Base-by-base conservation (phyloP, 257 asterid genomes). In the Jacaranda mimosifolia region DNA sequence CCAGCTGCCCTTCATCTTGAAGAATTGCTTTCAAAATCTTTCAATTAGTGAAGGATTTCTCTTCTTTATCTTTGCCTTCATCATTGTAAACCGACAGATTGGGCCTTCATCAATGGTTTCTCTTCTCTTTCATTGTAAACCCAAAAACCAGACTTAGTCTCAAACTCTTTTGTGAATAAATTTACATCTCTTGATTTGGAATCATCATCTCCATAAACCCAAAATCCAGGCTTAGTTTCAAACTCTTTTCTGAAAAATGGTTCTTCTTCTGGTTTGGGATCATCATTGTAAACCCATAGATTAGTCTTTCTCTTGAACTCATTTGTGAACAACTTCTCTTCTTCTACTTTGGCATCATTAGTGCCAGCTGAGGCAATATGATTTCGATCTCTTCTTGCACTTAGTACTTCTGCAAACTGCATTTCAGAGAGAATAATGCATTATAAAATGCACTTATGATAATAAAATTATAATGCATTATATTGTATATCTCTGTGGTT, bases 321-420 rank as follows among this genome's bases (percentile, higher is more conserved):
- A 51, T 51, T 63, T 6, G 17, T 9, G 19, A 38, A 62, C 6
- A 38, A 19, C 26, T 73, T 73, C 15, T 58, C 45, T 17, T 40
- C 52, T 52, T 72, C 18, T 53, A 4, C 26, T 1, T 52, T n/a
- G 18, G 46, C 46, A 26, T 26, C 32, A 26, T 26, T 26, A 2
- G 1, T 26, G 32, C 32, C 32, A 26, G 32, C 1, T 26, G 32
- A 26, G 32, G 32, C 32, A 26, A 1, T 26, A 26, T 26, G 32
- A 26, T 26, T 26, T 10, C 63, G 75, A 64, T 68, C 39, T 73
- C 49, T 76, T 49, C 87, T 74, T 18, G 76, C 85, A 72, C 67
- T 19, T 14, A 18, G 35, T 4, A 40, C 69, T 42, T 55, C 78
- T 46, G 74, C 68, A 18, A 78, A 59, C 89, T 83, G 81, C 72